A percentile compares a stretch with the other conserved stretches of the same genome.
Conservation (phyloP, 345 rosid species). For the Populus pruinosa region DNA sequence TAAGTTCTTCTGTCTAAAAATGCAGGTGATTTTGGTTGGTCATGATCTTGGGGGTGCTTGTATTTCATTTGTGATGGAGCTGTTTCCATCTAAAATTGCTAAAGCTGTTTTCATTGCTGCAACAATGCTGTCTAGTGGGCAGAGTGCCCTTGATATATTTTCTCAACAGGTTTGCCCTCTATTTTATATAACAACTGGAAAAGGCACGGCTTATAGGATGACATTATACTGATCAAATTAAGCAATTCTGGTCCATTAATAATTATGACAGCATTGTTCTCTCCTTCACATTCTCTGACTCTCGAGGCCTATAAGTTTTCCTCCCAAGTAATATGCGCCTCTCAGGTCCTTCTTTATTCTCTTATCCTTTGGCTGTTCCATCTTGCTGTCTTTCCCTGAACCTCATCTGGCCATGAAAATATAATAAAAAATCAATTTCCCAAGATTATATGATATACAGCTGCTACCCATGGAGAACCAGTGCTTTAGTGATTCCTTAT, state of each 20-base stretch:
- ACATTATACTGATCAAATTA: neutral
- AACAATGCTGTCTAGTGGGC: slow-evolving; percentile 35
- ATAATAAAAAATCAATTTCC: neutral
- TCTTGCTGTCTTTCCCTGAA: neutral
- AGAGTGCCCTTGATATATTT: slow-evolving; percentile 34
- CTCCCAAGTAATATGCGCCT: neutral
- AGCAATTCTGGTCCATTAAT: neutral
- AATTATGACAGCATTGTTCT: neutral
- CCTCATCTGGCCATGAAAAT: neutral
- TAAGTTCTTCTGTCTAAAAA: neutral
- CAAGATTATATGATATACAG: neutral
- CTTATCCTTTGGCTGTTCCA: neutral
- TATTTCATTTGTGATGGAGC: slow-evolving; percentile 43
- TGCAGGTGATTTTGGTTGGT: slow-evolving; percentile 45
- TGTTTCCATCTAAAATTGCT: slow-evolving; percentile 38
- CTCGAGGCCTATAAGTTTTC: neutral
- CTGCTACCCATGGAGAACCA: neutral
- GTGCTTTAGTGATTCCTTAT: neutral
- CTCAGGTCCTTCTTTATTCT: neutral
- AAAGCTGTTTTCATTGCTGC: slow-evolving; percentile 46
- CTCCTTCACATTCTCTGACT: neutral
- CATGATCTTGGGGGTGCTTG: slow-evolving; percentile 52
- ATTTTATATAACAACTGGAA: neutral
- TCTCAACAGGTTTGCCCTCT: slow-evolving; percentile 37
- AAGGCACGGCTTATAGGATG: neutral